Evolutionary conservation across 345 rosid species (phyloP), one percentile per base, ranked within the genome.

Genomic region (Pugionium cornutum): DNA sequence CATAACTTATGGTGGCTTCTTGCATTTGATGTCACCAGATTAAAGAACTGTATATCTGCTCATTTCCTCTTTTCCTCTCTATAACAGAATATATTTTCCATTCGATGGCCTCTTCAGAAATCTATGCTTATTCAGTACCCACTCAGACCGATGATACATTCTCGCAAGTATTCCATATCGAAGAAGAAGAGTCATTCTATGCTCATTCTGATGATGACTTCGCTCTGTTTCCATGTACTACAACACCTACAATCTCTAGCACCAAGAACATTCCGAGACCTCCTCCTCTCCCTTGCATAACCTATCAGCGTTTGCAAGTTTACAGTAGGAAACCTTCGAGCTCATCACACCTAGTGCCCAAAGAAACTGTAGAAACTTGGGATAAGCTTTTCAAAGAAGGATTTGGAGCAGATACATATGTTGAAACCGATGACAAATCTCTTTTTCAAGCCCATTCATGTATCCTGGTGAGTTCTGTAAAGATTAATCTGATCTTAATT

Each of bases 351-450:
- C 36, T 69, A 77, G 75, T 87, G 72, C 46, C 88, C 76, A 2
- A 74, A 55, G 72, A 74, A 62, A 37, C 61, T 2, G 33, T 67
- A 2, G 89, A 87, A 77, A 79, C 82, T 30, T 92, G 96, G 98
- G 96, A 92, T 43, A 83, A 61, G 68, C 75, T 89, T 52, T 89
- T 89, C 75, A 76, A 39, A 73, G 79, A 87, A 76, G 98, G 83
- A 53, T 42, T 56, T 62, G 86, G 82, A 9, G 83, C 86, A 4
- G 94, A 89, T 86, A 81, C 85, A 5, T 73, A 68, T 53, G 65
- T 92, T 68, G 50, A 81, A 36, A 76, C 89, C 0, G 78, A 78
- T 68, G 64, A 70, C 43, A 63, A 64, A 10, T 71, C 81, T 32
- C 73, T 9, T 34, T 47, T 92, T 59, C 73, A 60, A 33, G 94